A percentile compares a stretch with the other conserved stretches of the same genome.
phyloP scores from a whole-genome alignment of 2,329 filamentous ascomycete genomes.

The Nakataea oryzae region DNA sequence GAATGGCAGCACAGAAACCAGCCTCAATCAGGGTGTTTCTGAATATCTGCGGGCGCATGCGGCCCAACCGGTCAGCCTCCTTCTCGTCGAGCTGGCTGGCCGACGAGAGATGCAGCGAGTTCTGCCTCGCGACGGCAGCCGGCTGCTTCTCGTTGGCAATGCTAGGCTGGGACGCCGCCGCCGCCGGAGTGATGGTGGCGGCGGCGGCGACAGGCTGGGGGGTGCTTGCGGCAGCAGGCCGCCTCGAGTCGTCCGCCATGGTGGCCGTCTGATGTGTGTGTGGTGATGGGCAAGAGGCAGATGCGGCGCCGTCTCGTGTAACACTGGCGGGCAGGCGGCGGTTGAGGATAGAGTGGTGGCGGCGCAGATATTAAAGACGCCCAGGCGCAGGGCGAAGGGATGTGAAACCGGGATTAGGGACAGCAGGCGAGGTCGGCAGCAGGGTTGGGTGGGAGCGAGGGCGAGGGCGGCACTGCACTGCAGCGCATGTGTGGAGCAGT shows the following conservation, averaged over 20 bases:
- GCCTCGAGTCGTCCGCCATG: neutral
- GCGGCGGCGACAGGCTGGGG: no score
- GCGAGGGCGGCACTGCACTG: neutral
- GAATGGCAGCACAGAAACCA: constrained; percentile 42
- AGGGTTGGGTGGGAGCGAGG: no score
- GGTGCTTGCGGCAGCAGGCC: no score
- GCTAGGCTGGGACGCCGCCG: no score
- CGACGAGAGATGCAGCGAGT: neutral
- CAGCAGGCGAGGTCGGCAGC: no score
- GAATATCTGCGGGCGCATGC: constrained; percentile 41
- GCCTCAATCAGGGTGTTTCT: constrained; percentile 34
- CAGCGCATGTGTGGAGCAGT: neutral
- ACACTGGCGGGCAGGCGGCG: neutral
- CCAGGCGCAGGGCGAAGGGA: neutral
- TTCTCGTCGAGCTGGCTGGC: neutral
- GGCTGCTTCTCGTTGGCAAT: neutral
- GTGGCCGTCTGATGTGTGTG: neutral
- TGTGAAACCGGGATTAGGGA: no score
- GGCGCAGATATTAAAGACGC: neutral
- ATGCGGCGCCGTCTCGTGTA: neutral
- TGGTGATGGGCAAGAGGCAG: neutral
- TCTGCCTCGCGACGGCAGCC: no score
- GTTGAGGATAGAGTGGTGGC: neutral
- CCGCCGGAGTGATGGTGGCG: neutral
- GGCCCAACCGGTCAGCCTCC: constrained; percentile 38